Evolutionary conservation across 139 green algal species (phyloP).

Genomic region (Picochlorum sp.): DNA sequence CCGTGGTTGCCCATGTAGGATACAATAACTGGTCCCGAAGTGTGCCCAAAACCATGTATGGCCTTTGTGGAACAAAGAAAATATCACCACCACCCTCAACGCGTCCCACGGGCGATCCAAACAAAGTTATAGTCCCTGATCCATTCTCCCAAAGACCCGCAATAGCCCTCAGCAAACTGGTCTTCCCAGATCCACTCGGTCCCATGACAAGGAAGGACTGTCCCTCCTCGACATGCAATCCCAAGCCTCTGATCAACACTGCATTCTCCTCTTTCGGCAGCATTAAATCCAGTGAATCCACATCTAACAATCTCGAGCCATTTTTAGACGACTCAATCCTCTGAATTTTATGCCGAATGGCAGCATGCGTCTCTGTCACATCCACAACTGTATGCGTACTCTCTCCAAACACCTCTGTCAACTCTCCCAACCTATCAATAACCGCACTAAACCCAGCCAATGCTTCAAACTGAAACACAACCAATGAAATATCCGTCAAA

Average conservation of each 20-base stretch:
- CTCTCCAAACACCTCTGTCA: slow-evolving; percentile 57
- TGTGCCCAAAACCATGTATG: slow-evolving; percentile 92
- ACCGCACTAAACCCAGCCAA: slow-evolving; percentile 85
- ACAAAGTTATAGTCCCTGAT: slow-evolving; percentile 43
- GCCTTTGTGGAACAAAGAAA: slow-evolving; percentile 88
- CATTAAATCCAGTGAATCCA: slow-evolving; percentile 46
- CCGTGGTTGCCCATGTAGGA: slow-evolving; percentile 48
- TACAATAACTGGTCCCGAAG: slow-evolving; percentile 86
- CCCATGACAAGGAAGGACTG: slow-evolving; percentile 83
- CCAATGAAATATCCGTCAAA: slow-evolving; percentile 82
- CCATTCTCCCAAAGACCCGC: slow-evolving; percentile 85
- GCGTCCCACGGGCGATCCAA: slow-evolving; percentile 31
- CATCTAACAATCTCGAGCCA: background rate
- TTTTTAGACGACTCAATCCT: background rate
- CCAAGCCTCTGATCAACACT: slow-evolving; percentile 18
- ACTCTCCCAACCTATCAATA: slow-evolving; percentile 81
- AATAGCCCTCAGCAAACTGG: slow-evolving; percentile 74
- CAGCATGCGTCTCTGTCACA: background rate
- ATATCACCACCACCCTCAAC: slow-evolving; percentile 25
- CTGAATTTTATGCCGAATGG: background rate
- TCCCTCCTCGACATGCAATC: slow-evolving; percentile 34
- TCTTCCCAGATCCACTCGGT: slow-evolving; percentile 84
- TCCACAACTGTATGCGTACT: background rate
- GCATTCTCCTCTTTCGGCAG: slow-evolving; percentile 14
- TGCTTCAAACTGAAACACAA: slow-evolving; percentile 90